These are phyloP conservation scores for Spathaspora gorwiae DNA, from an alignment of 805 yeast genomes.

Conservation along the genomic window DNA sequence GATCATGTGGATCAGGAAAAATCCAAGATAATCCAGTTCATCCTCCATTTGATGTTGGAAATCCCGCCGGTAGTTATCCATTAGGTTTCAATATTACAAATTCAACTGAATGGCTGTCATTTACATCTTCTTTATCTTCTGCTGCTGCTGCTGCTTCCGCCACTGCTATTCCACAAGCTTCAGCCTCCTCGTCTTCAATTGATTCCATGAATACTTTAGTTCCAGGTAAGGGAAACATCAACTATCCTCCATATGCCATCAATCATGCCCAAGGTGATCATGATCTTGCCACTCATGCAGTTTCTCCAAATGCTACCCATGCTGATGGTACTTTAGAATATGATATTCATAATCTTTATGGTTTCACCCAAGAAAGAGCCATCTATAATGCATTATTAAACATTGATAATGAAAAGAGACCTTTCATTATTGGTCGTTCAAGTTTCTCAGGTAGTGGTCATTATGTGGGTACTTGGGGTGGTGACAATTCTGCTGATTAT, in stretches of 20 bases:
- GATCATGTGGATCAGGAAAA: conserved; percentile 22
- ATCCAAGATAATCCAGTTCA: conserved; percentile 14
- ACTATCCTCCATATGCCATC: conserved; percentile 31
- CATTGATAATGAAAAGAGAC: conserved; percentile 16
- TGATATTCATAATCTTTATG: conserved; percentile 22
- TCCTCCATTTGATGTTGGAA: conserved; percentile 14
- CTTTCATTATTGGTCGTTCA: conserved; percentile 19
- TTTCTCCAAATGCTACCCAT: conserved; percentile 25
- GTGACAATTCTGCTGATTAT: conserved; percentile 19
- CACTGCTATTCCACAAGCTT: conserved; percentile 7
- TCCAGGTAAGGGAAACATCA: conserved; percentile 25
- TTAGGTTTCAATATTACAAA: conserved; percentile 14
- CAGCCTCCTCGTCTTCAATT: conserved; percentile 9
- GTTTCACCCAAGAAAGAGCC: conserved; percentile 18
- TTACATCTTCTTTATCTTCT: conserved; percentile 8
- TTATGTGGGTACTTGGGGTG: conserved; percentile 23
- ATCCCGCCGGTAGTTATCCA: conserved; percentile 11
- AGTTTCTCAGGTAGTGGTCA: conserved; percentile 19
- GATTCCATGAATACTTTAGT: conserved; percentile 13
- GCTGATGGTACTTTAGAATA: conserved; percentile 23
- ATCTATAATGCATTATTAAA: conserved; percentile 16
- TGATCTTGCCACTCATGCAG: conserved; percentile 20
- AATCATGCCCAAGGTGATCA: conserved; percentile 19
- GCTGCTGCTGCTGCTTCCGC: conserved; percentile 13
- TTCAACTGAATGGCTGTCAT: conserved; percentile 12